phyloP scores from a whole-genome alignment of 2,329 filamentous ascomycete species.

The Penicillium sclerotiorum region DNA sequence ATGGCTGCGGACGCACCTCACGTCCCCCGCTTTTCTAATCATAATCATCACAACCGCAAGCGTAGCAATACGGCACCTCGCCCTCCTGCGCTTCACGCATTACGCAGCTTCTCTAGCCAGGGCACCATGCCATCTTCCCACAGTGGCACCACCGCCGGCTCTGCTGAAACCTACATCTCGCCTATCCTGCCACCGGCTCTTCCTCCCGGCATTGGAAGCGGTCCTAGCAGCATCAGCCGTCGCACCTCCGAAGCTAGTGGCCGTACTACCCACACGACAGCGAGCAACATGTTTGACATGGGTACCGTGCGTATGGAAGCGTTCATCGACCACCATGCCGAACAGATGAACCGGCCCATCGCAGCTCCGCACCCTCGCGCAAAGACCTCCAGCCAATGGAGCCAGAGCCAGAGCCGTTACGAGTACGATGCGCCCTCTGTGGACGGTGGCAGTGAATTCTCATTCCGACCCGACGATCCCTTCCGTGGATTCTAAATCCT shows the following conservation, averaged over 20 bases:
- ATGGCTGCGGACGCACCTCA: slow-evolving; percentile 53
- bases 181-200: slow-evolving; percentile 21
- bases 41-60: slow-evolving; percentile 82
- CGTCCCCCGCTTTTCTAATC: slow-evolving; percentile 58
- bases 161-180: slow-evolving; percentile 60
- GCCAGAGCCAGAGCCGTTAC: slow-evolving; percentile 31
- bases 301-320: slow-evolving; percentile 97
- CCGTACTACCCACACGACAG: slow-evolving; percentile 47
- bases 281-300: slow-evolving; percentile 75
- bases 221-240: slow-evolving; percentile 52
- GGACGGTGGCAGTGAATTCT: slow-evolving; percentile 42
- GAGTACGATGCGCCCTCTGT: slow-evolving; percentile 39
- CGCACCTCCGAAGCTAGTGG: slow-evolving; percentile 56
- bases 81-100: slow-evolving; percentile 54
- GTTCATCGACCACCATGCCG: slow-evolving; percentile 68
- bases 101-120: slow-evolving; percentile 72
- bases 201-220: slow-evolving; percentile 32
- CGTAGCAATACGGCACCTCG: slow-evolving; percentile 85
- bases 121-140: slow-evolving; percentile 43
- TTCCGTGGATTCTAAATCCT: slow-evolving; percentile 48
- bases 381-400: slow-evolving; percentile 39
- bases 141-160: slow-evolving; percentile 61
- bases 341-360: slow-evolving; percentile 33
- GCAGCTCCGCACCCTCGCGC: slow-evolving; percentile 14
- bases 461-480: slow-evolving; percentile 48